Base-by-base conservation (phyloP, 2,329 filamentous ascomycete genomes). In the Talaromyces sp. region DNA sequence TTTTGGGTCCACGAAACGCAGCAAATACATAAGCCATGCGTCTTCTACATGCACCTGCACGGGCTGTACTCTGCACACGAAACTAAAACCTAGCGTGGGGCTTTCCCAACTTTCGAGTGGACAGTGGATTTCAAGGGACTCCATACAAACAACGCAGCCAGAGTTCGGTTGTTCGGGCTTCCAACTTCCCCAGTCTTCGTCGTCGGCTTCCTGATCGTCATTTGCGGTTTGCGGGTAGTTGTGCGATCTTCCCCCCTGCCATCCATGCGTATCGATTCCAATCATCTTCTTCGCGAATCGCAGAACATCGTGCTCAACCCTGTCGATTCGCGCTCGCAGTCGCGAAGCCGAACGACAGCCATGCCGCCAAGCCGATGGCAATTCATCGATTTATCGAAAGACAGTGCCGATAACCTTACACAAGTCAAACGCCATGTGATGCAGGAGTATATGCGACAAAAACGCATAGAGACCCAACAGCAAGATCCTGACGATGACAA, bases 361-460 rank as follows among this genome's bases (percentile, higher is more conserved):
- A 63, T 63, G 56, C 49, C 64, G 40, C 64, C 38, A 54, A 51
- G n/a, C 36, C 72, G 74, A 36, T 80, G 77, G 72, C 76, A 78
- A 65, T 80, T 80, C 63, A 79, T 80, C 62, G 77, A 80, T 66
- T 71, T 74, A 64, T 78, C 75, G 10, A 71, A 74, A 61, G 74
- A 76, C 53, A 74, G 72, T 60, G 71, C 76, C 25, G 71, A 67
- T 58, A 79, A 78, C 49, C 68, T 78, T 51, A 79, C 77, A 1
- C 75, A 74, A 66, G 78, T 80, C 43, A 79, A 79, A 60, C 76
- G 77, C 25, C 78, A 80, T 77, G 78, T 80, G 6, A 80, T 80
- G 78, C 76, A 79, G 66, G 77, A 80, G 60, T 78, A 75, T 67
- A 77, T 79, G 71, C 76, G 76, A 22, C 76, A 78, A 54, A 79